phyloP scores from a whole-genome alignment of 305 asterid species.

The Fraxinus floribunda region DNA sequence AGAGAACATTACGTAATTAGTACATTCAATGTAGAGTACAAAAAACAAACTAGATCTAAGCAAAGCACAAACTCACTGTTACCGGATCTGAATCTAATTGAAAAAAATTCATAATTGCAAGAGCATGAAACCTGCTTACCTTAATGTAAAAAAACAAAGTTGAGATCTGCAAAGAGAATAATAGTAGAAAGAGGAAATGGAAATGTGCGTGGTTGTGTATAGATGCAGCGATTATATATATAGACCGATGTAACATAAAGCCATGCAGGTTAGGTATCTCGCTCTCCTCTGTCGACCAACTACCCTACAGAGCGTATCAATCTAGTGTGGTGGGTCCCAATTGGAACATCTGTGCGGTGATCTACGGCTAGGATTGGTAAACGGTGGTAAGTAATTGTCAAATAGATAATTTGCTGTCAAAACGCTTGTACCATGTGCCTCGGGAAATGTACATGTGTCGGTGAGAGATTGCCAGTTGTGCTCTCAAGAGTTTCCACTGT shows the following conservation, averaged over 20 bases:
- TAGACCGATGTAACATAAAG: conserved; percentile 26
- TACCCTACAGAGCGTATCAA: background rate
- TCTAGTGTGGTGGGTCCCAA: background rate
- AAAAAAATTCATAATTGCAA: background rate
- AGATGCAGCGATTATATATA: conserved; percentile 14
- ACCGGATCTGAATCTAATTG: background rate
- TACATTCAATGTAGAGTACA: background rate
- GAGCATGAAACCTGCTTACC: background rate
- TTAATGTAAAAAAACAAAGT: background rate
- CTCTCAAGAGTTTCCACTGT: no score
- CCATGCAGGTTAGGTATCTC: background rate
- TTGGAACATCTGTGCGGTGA: background rate
- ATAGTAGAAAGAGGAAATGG: background rate
- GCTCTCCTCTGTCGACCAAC: conserved; percentile 22
- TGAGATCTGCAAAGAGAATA: background rate
- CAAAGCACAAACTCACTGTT: background rate
- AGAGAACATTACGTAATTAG: background rate
- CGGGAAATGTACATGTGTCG: conserved; percentile 19
- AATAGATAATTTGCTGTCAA: background rate
- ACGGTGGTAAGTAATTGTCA: background rate
- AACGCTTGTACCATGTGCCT: conserved; percentile 21
- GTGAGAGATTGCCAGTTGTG: conserved; percentile 6
- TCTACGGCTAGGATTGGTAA: conserved; percentile 28
- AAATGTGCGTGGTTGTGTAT: background rate
- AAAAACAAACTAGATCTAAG: background rate